These are phyloP conservation scores for Fraxinus pennsylvanica DNA, from an alignment of 257 asterid genomes.

Conservation along the genomic window DNA sequence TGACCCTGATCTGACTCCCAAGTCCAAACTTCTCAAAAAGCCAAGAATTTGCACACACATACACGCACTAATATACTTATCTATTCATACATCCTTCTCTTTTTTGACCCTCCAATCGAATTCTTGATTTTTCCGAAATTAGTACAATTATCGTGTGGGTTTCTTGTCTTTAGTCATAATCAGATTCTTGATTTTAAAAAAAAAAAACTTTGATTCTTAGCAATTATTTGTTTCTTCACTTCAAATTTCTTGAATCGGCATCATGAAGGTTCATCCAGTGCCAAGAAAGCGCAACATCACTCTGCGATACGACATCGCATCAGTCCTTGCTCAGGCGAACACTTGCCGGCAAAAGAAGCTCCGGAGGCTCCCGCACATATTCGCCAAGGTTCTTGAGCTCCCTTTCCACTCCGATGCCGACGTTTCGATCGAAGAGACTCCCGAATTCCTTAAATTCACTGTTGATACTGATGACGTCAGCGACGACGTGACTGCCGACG, in stretches of 20 bases:
- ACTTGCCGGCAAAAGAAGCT: conserved; percentile 60
- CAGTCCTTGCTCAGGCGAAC: conserved; percentile 46
- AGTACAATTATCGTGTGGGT: neutral
- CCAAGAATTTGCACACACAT: neutral
- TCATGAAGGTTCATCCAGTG: conserved; percentile 73
- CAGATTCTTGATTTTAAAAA: neutral
- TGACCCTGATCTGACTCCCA: neutral
- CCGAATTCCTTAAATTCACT: conserved; percentile 48
- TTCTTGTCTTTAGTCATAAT: neutral
- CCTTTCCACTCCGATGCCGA: conserved; percentile 71
- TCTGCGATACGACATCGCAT: conserved; percentile 57
- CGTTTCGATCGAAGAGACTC: conserved; percentile 54
- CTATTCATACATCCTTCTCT: neutral
- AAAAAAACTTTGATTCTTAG: too few relatives aligned
- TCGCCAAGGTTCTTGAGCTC: conserved; percentile 72
- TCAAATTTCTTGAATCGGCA: neutral
- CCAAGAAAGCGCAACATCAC: conserved; percentile 52
- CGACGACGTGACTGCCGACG: conserved; percentile 53
- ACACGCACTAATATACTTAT: neutral
- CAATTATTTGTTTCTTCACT: neutral
- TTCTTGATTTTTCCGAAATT: neutral
- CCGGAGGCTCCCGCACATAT: conserved; percentile 71
- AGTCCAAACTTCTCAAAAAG: neutral
- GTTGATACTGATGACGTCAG: conserved; percentile 53
- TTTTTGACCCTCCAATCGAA: neutral